Evolutionary conservation across 129 eudicot species (phyloP).

Genomic region (Oenanthe sinensis): DNA sequence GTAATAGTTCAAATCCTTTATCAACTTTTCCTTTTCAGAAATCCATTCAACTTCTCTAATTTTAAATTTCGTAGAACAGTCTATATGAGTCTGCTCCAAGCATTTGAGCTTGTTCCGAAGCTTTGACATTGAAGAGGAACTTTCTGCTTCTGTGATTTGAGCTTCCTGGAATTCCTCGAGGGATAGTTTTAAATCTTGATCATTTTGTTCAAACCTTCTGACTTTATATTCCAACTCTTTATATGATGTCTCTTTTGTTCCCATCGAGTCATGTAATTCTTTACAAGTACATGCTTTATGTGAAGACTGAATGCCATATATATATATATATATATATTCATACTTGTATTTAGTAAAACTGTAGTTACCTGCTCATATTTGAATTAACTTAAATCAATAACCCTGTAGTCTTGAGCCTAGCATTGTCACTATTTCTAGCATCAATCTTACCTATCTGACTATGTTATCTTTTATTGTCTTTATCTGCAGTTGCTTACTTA

Average conservation of each 20-base stretch:
- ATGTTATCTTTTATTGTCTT: no score
- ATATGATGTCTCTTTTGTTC: slow-evolving; percentile 42
- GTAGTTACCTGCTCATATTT: no score
- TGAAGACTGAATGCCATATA: no score
- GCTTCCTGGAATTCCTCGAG: slow-evolving; percentile 57
- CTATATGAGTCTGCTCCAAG: slow-evolving; percentile 46
- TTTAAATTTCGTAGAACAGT: slow-evolving; percentile 25
- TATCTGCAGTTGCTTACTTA: no score
- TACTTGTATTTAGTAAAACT: no score
- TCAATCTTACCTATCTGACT: no score
- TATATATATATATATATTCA: no score
- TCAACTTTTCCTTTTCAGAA: slow-evolving; percentile 30
- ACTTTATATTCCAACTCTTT: slow-evolving; percentile 54
- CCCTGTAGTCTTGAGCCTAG: no score
- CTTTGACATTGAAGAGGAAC: slow-evolving; percentile 37
- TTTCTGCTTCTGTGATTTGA: slow-evolving; percentile 44
- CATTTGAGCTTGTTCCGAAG: slow-evolving; percentile 55
- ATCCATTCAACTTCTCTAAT: slow-evolving; percentile 59
- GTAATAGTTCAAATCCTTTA: slow-evolving; percentile 33
- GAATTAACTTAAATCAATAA: no score
- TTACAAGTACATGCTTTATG: no score
- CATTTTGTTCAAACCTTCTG: slow-evolving; percentile 49
- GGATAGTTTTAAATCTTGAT: slow-evolving; percentile 42
- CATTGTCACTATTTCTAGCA: no score
- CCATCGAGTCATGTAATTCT: slow-evolving; percentile 20